Conservation (phyloP, 2,329 filamentous ascomycete genomes). For the Gremmenia infestans region DNA sequence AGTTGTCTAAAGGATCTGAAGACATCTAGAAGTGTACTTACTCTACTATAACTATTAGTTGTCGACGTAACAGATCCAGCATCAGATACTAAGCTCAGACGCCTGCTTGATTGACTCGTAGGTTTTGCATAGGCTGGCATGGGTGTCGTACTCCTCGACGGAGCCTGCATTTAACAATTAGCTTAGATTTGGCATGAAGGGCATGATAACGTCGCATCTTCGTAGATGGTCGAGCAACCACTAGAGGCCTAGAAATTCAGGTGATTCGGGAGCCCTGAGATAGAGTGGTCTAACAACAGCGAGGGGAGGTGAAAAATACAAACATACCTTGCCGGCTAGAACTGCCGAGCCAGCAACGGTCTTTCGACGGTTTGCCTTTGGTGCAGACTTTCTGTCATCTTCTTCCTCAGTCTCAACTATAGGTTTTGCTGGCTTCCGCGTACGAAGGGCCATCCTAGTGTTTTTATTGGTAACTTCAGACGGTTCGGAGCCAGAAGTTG, state of each 20-base stretch:
- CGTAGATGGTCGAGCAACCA: no score
- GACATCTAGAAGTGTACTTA: neutral
- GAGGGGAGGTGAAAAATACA: conserved; percentile 2
- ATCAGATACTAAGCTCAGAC: conserved; percentile 42
- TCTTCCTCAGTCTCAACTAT: conserved; percentile 47
- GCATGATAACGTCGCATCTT: neutral
- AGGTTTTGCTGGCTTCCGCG: conserved; percentile 57
- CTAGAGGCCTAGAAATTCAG: no score
- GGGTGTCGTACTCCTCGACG: conserved; percentile 22
- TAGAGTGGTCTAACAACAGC: neutral
- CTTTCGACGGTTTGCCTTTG: conserved; percentile 47
- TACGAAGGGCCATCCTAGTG: conserved; percentile 68
- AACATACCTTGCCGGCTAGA: conserved; percentile 40
- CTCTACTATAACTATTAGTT: conserved; percentile 15
- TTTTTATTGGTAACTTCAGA: conserved; percentile 40
- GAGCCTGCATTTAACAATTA: conserved; percentile 16
- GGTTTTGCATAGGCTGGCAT: conserved; percentile 28
- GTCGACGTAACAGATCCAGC: conserved; percentile 30
- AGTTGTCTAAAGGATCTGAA: no score
- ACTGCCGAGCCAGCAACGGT: conserved; percentile 53
- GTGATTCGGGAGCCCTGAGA: no score
- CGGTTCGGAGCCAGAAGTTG: conserved; percentile 27
- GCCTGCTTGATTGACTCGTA: conserved; percentile 30
- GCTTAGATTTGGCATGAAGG: neutral
- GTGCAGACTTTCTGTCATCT: conserved; percentile 35